Conservation (phyloP, 345 rosid genomes). For the Anacardium occidentale region DNA sequence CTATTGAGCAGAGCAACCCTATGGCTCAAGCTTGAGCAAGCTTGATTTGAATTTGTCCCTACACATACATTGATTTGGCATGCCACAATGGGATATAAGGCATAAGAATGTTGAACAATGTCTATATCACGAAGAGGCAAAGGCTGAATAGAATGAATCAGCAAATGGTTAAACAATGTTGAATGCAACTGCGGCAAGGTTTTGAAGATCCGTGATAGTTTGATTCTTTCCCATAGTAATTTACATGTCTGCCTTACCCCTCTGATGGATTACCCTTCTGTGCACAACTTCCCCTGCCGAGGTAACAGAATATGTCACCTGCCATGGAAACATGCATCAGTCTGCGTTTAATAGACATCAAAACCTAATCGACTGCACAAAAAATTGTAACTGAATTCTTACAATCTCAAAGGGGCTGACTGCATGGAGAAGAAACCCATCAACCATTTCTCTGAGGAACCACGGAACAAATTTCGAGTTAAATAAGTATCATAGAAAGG, state of each 20-base stretch:
- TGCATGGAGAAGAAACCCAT: conserved; percentile 80
- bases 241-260: conserved; percentile 50
- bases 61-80: too few species aligned
- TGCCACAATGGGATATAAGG: too few species aligned
- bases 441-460: conserved; percentile 43
- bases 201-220: background rate
- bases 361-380: background rate
- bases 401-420: conserved; percentile 60
- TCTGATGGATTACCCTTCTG: conserved; percentile 40
- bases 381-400: conserved; percentile 24
- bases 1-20: too few species aligned
- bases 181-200: background rate
- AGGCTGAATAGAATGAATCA: background rate
- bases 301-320: conserved; percentile 61
- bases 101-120: too few species aligned
- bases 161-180: background rate
- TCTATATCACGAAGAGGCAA: background rate
- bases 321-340: conserved; percentile 20
- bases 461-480: background rate
- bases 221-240: background rate
- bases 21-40: too few species aligned
- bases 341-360: background rate
- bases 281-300: conserved; percentile 43
- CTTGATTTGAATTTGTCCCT: too few species aligned
- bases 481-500: background rate